Evolutionary conservation across 441 rosid species (phyloP).

Genomic region (Theobroma grandiflorum): DNA sequence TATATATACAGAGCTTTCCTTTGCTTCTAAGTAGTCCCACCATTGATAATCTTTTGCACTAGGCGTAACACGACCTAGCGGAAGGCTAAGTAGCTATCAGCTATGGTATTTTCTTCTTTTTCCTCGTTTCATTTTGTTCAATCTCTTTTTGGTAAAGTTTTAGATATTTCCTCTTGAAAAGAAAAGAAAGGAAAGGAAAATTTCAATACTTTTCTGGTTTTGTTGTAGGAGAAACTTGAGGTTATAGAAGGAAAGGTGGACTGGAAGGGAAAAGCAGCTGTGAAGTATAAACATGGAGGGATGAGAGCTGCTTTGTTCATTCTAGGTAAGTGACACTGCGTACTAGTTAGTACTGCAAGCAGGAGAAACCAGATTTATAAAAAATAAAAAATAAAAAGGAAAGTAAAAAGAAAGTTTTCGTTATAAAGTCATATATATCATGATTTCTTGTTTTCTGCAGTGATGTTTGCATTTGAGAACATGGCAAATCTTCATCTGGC

Average conservation of each 20-base stretch:
- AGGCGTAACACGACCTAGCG: constrained; percentile 18
- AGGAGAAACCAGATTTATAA: not conserved
- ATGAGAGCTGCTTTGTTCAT: constrained; percentile 42
- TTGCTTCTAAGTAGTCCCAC: not conserved
- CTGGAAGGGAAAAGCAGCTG: constrained; percentile 65
- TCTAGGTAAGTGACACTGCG: constrained; percentile 38
- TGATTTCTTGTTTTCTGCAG: constrained; percentile 40
- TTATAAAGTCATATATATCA: not conserved
- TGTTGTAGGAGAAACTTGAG: constrained; percentile 52
- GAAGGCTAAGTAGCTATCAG: constrained; percentile 27
- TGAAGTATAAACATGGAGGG: constrained; percentile 70
- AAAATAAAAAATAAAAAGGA: not conserved
- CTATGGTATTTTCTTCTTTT: constrained; percentile 40
- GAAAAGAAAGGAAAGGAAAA: not conserved
- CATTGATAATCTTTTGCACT: constrained; percentile 18
- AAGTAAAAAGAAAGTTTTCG: not conserved
- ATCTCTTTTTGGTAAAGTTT: not conserved
- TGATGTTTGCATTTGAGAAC: constrained; percentile 49
- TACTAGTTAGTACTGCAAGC: not conserved
- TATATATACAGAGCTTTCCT: constrained; percentile 16
- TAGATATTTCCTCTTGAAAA: not conserved
- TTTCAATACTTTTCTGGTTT: constrained; percentile 15
- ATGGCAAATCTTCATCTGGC: constrained; percentile 55
- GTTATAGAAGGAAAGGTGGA: constrained; percentile 61
- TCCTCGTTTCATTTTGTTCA: not conserved